Conservation (phyloP, 192 early-diverging fungal genomes). For the Coemansia umbellata region DNA sequence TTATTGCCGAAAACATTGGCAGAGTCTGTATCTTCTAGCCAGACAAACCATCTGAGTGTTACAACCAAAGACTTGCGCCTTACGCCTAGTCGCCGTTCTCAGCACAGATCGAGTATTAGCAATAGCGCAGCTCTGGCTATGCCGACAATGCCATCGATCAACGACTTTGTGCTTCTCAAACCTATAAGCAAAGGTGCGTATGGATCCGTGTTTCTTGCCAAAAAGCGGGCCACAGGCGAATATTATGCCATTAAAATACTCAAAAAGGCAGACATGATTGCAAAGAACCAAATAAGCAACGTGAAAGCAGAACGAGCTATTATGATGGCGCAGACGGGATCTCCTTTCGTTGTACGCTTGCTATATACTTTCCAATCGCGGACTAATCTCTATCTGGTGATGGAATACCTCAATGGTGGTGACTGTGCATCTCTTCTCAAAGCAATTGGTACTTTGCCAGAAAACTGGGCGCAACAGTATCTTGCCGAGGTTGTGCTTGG, state of each 20-base stretch:
- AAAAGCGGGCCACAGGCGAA: slow-evolving; percentile 78
- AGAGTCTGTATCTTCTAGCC: background rate
- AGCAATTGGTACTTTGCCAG: slow-evolving; percentile 66
- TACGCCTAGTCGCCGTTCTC: background rate
- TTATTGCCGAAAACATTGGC: background rate
- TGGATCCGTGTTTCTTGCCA: slow-evolving; percentile 83
- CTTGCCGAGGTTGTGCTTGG: slow-evolving; percentile 82
- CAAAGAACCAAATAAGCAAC: slow-evolving; percentile 68
- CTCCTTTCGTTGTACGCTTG: slow-evolving; percentile 84
- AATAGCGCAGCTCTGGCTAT: slow-evolving; percentile 28
- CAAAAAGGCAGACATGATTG: slow-evolving; percentile 87
- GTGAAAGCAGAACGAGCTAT: slow-evolving; percentile 45
- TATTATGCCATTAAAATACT: slow-evolving; percentile 88
- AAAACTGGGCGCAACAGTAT: slow-evolving; percentile 84
- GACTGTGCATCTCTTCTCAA: slow-evolving; percentile 76
- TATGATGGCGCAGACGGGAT: slow-evolving; percentile 82
- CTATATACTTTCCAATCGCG: slow-evolving; percentile 85
- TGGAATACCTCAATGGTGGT: slow-evolving; percentile 89
- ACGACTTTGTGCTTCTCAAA: slow-evolving; percentile 88
- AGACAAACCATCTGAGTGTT: slow-evolving; percentile 2
- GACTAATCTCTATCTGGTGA: slow-evolving; percentile 82
- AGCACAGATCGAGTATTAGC: slow-evolving; percentile 3
- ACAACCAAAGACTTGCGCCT: slow-evolving; percentile 9
- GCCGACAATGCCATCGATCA: slow-evolving; percentile 71
- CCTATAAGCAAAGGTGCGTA: slow-evolving; percentile 88